A percentile compares a stretch with the other conserved stretches of the same genome.
Evolutionary conservation across 2,329 filamentous ascomycete genomes (phyloP).

Genomic region (Trichophyton verrucosum): DNA sequence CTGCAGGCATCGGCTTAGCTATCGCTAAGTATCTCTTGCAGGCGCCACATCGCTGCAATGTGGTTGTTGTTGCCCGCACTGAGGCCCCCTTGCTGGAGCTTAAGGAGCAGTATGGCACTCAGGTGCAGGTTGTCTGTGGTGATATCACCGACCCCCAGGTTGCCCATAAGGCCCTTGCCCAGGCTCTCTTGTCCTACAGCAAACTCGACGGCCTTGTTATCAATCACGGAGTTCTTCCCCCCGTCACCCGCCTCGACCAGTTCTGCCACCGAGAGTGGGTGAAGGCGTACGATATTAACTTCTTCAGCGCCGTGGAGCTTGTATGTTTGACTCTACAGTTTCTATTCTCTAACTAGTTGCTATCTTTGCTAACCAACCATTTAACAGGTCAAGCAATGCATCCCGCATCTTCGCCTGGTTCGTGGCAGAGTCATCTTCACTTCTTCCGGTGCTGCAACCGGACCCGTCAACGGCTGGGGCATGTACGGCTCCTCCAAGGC

Average conservation of each 20-base stretch:
- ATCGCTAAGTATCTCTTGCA: constrained; percentile 48
- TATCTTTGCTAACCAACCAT: not conserved
- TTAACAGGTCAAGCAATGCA: constrained; percentile 54
- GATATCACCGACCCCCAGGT: constrained; percentile 45
- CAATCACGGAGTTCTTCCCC: constrained; percentile 75
- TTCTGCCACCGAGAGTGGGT: constrained; percentile 58
- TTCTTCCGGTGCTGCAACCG: constrained; percentile 62
- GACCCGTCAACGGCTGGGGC: constrained; percentile 60
- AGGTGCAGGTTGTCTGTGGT: constrained; percentile 46
- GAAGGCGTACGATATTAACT: constrained; percentile 64
- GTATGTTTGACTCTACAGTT: constrained; percentile 39
- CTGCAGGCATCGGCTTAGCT: constrained; percentile 49
- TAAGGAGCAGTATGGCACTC: constrained; percentile 40
- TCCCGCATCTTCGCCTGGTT: constrained; percentile 55
- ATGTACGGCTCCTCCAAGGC: constrained; percentile 76
- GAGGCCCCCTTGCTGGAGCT: constrained; percentile 42
- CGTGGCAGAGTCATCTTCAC: constrained; percentile 64
- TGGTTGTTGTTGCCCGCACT: constrained; percentile 48
- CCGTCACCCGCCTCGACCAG: constrained; percentile 58
- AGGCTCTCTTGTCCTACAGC: constrained; percentile 54
- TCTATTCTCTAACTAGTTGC: not conserved
- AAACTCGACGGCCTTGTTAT: constrained; percentile 69
- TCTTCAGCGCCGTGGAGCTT: constrained; percentile 70
- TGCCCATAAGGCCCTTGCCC: constrained; percentile 49
- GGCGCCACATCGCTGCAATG: constrained; percentile 37